Evolutionary conservation across 1,284 basidiomycete species (phyloP).

Genomic region (Fereydounia khargensis): DNA sequence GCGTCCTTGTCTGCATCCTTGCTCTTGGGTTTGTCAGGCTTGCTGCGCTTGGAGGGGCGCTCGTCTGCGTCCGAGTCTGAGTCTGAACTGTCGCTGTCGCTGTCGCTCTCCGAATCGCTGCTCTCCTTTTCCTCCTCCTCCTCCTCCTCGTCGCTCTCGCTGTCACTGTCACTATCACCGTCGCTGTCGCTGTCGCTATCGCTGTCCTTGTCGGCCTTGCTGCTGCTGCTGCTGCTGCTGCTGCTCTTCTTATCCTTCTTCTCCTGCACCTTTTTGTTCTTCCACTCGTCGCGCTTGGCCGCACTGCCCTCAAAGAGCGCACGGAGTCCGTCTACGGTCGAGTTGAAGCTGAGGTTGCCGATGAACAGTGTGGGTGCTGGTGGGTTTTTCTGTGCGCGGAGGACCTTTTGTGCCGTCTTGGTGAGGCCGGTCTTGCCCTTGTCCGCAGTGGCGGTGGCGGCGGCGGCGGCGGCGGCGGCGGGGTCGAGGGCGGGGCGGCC

Average conservation of each 20-base stretch:
- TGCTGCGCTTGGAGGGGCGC: too few relatives aligned
- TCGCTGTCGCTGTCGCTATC: slow-evolving; percentile 5
- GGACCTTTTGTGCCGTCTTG: slow-evolving; percentile 78
- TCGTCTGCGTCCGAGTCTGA: too few relatives aligned
- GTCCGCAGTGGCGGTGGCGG: not conserved
- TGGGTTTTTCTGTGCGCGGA: slow-evolving; percentile 76
- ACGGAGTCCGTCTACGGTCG: slow-evolving; percentile 68
- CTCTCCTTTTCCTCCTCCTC: slow-evolving; percentile 2
- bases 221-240: slow-evolving; percentile 1
- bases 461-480: slow-evolving; percentile 15
- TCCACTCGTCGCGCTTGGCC: slow-evolving; percentile 17
- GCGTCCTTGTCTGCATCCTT: not conserved
- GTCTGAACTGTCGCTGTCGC: too few relatives aligned
- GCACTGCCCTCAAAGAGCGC: slow-evolving; percentile 66
- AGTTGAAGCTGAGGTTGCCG: slow-evolving; percentile 87
- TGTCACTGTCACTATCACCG: slow-evolving; percentile 16
- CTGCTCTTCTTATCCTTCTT: slow-evolving; percentile 6
- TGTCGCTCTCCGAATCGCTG: too few relatives aligned
- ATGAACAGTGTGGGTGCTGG: slow-evolving; percentile 80
- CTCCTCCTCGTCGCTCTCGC: slow-evolving; percentile 57
- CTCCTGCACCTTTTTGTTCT: slow-evolving; percentile 4
- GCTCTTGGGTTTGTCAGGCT: not conserved
- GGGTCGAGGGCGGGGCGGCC: slow-evolving; percentile 56
- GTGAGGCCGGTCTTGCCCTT: slow-evolving; percentile 61
- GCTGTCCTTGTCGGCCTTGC: not conserved